These are phyloP conservation scores for Drechslerella coelobrocha DNA, from an alignment of 2,329 filamentous ascomycete species.

Conservation along the genomic window DNA sequence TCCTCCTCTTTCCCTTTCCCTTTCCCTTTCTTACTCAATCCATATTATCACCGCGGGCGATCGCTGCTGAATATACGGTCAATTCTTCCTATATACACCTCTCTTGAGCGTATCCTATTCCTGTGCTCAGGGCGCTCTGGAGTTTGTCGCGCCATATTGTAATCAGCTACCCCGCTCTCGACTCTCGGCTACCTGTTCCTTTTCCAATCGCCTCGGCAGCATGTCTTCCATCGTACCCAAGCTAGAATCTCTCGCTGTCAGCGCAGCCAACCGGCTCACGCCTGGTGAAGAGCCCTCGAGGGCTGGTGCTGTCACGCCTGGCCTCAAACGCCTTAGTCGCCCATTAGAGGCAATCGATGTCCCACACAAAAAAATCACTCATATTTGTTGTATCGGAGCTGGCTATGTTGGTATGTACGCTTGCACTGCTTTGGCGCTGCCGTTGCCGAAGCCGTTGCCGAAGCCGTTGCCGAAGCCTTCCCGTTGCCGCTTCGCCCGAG, in stretches of 20 bases:
- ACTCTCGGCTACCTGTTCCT: background rate
- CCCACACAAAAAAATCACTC: slow-evolving; percentile 60
- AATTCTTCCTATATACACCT: no score
- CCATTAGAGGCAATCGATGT: slow-evolving; percentile 52
- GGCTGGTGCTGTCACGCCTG: slow-evolving; percentile 50
- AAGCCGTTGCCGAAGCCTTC: slow-evolving; percentile 24
- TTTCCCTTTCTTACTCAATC: no score
- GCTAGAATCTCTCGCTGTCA: slow-evolving; percentile 42
- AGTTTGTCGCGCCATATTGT: background rate
- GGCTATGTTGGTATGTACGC: slow-evolving; percentile 73
- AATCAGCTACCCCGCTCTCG: background rate
- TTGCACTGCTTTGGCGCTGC: slow-evolving; percentile 4
- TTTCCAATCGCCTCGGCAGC: background rate
- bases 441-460: slow-evolving; percentile 4
- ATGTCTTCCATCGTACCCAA: slow-evolving; percentile 41
- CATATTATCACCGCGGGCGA: no score
- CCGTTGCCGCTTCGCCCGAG: slow-evolving; percentile 11
- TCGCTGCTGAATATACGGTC: no score
- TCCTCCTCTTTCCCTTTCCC: no score
- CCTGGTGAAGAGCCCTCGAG: slow-evolving; percentile 44
- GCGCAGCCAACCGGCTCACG: slow-evolving; percentile 22
- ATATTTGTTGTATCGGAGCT: slow-evolving; percentile 76
- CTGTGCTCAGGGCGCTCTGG: background rate
- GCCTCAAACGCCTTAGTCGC: slow-evolving; percentile 51
- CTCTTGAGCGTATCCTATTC: background rate